phyloP scores from a whole-genome alignment of 129 eudicot species.

The Lonicera japonica region DNA sequence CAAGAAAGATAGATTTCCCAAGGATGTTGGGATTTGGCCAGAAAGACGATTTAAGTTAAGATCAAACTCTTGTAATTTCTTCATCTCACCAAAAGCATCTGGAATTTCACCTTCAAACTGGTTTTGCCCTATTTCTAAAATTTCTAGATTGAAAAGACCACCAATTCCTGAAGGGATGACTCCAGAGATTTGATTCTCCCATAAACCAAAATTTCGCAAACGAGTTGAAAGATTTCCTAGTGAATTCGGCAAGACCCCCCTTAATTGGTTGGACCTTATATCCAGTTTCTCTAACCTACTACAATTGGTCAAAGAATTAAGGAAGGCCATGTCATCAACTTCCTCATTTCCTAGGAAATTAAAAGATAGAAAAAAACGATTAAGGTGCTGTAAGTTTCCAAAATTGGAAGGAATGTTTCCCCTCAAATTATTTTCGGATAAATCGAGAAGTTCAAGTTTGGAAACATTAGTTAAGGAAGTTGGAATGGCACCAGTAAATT shows the following conservation, averaged over 20 bases:
- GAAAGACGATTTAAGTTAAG: background rate
- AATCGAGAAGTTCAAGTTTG: background rate
- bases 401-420: background rate
- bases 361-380: background rate
- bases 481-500: conserved; percentile 11
- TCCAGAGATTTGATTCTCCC: background rate
- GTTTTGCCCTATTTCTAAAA: background rate
- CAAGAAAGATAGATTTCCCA: conserved; percentile 8
- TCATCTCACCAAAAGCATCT: conserved; percentile 1
- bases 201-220: background rate
- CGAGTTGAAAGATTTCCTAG: conserved; percentile 13
- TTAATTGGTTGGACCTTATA: conserved; percentile 6
- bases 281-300: background rate
- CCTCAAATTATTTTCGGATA: background rate
- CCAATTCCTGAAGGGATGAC: conserved; percentile 8
- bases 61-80: background rate
- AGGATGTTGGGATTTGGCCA: conserved; percentile 12
- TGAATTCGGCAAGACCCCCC: conserved; percentile 20
- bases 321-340: background rate
- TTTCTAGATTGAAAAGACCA: background rate
- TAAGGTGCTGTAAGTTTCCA: background rate
- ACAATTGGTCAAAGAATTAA: conserved; percentile 11
- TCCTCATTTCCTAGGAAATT: conserved; percentile 4
- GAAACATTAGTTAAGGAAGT: conserved; percentile 4
- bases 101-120: conserved; percentile 13